Conservation (phyloP, 768 basidiomycete genomes). For the Filobasidium wieringae region DNA sequence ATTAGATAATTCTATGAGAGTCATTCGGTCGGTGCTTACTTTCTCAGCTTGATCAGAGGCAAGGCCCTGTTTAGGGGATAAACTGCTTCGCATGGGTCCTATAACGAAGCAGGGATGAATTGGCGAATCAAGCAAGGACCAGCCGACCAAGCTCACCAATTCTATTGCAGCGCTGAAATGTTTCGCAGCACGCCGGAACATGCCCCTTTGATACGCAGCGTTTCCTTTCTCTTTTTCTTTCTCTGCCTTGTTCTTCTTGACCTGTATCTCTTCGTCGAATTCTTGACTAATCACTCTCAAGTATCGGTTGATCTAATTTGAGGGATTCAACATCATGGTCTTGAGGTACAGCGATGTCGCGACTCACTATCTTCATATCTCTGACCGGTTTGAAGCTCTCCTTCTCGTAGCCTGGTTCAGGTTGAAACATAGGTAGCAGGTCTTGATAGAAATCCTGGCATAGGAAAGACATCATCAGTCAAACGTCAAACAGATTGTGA, state of each 20-base stretch:
- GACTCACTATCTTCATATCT: neutral
- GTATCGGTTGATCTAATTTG: neutral
- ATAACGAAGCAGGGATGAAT: neutral
- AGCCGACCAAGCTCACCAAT: neutral
- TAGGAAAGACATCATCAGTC: neutral
- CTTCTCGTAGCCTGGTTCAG: neutral
- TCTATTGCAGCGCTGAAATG: slow-evolving; percentile 13
- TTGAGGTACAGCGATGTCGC: neutral
- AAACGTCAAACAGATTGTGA: neutral
- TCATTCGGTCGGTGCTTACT: slow-evolving; percentile 48
- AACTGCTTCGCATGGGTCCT: slow-evolving; percentile 12
- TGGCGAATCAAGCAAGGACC: neutral
- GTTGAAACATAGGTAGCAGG: neutral
- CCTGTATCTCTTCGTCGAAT: neutral
- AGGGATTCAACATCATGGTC: neutral
- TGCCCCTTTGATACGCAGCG: slow-evolving; percentile 5
- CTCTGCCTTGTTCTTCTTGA: slow-evolving; percentile 6
- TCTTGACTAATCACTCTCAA: neutral
- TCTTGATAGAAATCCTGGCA: neutral
- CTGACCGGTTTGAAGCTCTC: slow-evolving; percentile 3
- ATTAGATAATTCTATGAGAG: neutral
- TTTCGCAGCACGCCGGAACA: slow-evolving; percentile 9
- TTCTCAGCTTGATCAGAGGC: slow-evolving; percentile 86
- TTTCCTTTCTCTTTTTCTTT: slow-evolving; percentile 15
- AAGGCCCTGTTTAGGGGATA: slow-evolving; percentile 52